These are phyloP conservation scores for Triglochin maritima DNA, from an alignment of 106 monocot species.

Conservation along the genomic window DNA sequence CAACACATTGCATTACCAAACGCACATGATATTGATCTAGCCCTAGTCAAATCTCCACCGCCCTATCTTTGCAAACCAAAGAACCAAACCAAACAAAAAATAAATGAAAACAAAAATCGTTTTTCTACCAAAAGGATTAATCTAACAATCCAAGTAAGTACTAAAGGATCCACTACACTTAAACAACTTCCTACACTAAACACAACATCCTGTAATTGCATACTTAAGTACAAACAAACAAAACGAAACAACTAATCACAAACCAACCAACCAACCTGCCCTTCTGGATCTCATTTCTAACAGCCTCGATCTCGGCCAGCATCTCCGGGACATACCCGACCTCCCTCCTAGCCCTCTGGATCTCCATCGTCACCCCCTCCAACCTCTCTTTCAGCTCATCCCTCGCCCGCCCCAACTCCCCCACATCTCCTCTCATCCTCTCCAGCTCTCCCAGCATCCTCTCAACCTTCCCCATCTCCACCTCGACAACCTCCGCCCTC, in stretches of 20 bases:
- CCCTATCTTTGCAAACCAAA: too few species aligned
- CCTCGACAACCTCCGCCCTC: constrained; percentile 42
- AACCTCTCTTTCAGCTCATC: constrained; percentile 40
- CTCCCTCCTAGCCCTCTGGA: constrained; percentile 32
- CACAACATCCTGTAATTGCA: too few species aligned
- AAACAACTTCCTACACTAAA: too few species aligned
- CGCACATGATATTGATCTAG: too few species aligned
- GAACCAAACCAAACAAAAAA: too few species aligned
- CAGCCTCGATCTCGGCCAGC: constrained; percentile 39
- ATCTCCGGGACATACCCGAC: constrained; percentile 37
- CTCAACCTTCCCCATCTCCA: constrained; percentile 37
- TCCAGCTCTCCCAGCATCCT: constrained; percentile 48
- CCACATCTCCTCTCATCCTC: constrained; percentile 42
- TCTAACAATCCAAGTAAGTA: too few species aligned
- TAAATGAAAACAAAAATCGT: too few species aligned
- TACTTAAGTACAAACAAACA: not conserved
- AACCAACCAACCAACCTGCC: constrained; percentile 29
- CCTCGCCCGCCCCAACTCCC: constrained; percentile 35
- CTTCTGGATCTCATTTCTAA: constrained; percentile 56
- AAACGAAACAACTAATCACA: not conserved
- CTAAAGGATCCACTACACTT: too few species aligned
- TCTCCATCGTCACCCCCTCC: constrained; percentile 40
- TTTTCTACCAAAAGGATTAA: too few species aligned
- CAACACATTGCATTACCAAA: too few species aligned
- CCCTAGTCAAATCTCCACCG: too few species aligned